Evolutionary conservation across 805 yeast genomes (phyloP).

Genomic region (Candida cerambycidarum): DNA sequence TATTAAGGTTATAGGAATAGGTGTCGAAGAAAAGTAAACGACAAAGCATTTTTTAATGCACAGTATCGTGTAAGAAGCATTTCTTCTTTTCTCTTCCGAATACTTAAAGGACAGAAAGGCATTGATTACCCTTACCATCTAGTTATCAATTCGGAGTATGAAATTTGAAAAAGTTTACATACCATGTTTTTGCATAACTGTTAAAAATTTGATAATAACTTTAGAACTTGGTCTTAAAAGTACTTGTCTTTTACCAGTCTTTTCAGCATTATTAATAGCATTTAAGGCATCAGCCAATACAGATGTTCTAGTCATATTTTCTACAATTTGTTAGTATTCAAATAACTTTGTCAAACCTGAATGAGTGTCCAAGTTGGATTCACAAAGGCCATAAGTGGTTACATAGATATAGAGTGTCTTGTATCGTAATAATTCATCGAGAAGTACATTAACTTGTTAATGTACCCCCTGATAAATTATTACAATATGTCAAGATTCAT

Average conservation of each 20-base stretch:
- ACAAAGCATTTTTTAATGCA: slow-evolving; percentile 19
- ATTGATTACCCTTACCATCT: slow-evolving; percentile 90
- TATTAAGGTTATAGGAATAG: slow-evolving; percentile 7
- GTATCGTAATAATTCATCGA: slow-evolving; percentile 3
- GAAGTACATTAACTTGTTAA: background rate
- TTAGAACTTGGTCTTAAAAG: slow-evolving; percentile 97
- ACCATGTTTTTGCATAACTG: slow-evolving; percentile 93
- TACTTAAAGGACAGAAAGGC: slow-evolving; percentile 97
- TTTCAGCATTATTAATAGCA: slow-evolving; percentile 98
- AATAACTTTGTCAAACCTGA: slow-evolving; percentile 23
- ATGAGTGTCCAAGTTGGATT: slow-evolving; percentile 36
- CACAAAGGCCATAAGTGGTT: slow-evolving; percentile 6
- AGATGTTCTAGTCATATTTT: slow-evolving; percentile 90
- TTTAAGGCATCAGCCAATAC: slow-evolving; percentile 98
- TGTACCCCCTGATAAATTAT: slow-evolving; percentile 2
- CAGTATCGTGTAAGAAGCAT: slow-evolving; percentile 68
- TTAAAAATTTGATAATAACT: slow-evolving; percentile 94
- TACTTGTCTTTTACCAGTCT: slow-evolving; percentile 99
- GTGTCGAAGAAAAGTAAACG: slow-evolving; percentile 75
- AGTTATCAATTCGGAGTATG: slow-evolving; percentile 90
- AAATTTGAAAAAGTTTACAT: slow-evolving; percentile 17
- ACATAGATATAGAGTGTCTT: slow-evolving; percentile 7
- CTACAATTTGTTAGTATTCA: slow-evolving; percentile 16
- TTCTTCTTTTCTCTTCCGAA: slow-evolving; percentile 78
- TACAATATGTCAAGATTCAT: slow-evolving; percentile 4